Base-by-base conservation (phyloP, 257 asterid genomes). In the Scutellaria barbata region DNA sequence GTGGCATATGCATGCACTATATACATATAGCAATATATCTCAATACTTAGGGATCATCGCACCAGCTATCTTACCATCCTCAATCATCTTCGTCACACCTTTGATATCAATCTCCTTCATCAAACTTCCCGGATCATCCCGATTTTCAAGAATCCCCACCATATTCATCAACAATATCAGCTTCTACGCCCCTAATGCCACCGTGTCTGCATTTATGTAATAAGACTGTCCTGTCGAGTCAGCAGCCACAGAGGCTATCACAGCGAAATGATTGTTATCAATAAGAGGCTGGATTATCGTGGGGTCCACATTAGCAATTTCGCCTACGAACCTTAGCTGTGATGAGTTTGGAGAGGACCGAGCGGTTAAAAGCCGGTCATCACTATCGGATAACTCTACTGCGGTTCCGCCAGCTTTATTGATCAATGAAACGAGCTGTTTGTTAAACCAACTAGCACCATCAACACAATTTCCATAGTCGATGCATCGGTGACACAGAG, bases 41-140 rank as follows among this genome's bases (percentile, higher is more conserved):
- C n/a, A n/a, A n/a, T n/a, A n/a, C n/a, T n/a, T 89, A 0, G 96
- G 97, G 54, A 91, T 87, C 97, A 91, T 89, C 77, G 95, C 96
- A 63, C 97, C 93, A 0, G 75, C 91, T 43, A 91, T 80, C 80
- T 80, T 82, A 2, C 95, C 90, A 0, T 82, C 86, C 33, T 81
- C 84, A 48, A 82, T 78, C 97, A 89, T 85, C 83, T 75, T 81
- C 83, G 84, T 85, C 85, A 87, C 92, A 63, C 91, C 96, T 81
- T 81, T 89, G 58, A 89, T 86, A 72, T 91, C 88, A 3, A 89
- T 76, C 68, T 91, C 80, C 82, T 76, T 91, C 85, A 89, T 90
- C 84, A 91, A 68, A 71, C 92, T 91, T 63, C 79, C 81, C 0
- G 91, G 85, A 48, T 87, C 81, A 30, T 87, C 74, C 12, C 81